These are phyloP conservation scores for Zymoseptoria tritici DNA, from an alignment of 2,329 filamentous ascomycete species.

Conservation along the genomic window DNA sequence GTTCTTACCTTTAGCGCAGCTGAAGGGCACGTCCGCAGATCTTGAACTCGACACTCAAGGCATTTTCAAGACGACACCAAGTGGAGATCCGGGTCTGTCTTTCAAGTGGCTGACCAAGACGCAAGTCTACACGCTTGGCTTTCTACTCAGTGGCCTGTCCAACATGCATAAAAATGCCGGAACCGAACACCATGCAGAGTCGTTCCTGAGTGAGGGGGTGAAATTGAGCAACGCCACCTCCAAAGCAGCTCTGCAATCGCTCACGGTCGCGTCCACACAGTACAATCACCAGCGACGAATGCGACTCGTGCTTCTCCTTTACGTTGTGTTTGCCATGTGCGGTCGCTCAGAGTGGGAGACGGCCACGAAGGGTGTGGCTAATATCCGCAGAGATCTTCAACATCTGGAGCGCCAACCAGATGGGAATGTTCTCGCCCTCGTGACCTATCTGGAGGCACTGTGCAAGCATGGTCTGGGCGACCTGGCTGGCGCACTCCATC, in stretches of 20 bases:
- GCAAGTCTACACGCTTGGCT: conserved; percentile 54
- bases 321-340: conserved; percentile 62
- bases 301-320: conserved; percentile 62
- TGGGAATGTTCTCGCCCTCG: conserved; percentile 34
- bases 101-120: conserved; percentile 55
- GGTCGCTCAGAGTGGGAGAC: conserved; percentile 63
- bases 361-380: conserved; percentile 52
- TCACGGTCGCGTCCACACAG: conserved; percentile 33
- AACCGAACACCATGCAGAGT: conserved; percentile 47
- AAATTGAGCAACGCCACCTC: conserved; percentile 31
- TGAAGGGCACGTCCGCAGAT: conserved; percentile 24
- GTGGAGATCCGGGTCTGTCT: conserved; percentile 38
- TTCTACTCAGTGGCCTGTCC: conserved; percentile 51
- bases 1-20: conserved; percentile 33
- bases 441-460: conserved; percentile 62
- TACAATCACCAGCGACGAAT: conserved; percentile 59
- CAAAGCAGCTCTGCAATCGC: conserved; percentile 14
- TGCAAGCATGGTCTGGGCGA: conserved; percentile 72
- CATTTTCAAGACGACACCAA: conserved; percentile 33
- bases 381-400: conserved; percentile 38
- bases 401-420: conserved; percentile 7
- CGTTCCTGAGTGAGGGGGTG: conserved; percentile 52
- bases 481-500: conserved; percentile 57
- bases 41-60: conserved; percentile 38
- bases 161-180: conserved; percentile 47